Base-by-base conservation (phyloP, 2,329 filamentous ascomycete genomes). In the Pseudogymnoascus sp. region DNA sequence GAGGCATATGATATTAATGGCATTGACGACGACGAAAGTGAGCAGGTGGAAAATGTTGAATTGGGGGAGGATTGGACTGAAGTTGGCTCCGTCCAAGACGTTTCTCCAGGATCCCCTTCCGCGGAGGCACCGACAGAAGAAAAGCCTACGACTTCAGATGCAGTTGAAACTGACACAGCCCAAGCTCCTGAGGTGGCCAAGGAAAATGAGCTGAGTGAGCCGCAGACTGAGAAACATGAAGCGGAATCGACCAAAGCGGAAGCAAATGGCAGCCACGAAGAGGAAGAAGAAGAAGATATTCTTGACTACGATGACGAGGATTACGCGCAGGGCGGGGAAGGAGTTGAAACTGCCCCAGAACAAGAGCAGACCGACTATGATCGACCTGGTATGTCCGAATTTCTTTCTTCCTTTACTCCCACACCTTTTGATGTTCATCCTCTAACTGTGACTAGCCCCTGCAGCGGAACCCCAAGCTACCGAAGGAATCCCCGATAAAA, bases 241-340 rank as follows among this genome's bases (percentile, higher is more conserved):
- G 18, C 28, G 6, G 47, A 53, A 18, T 35, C 18, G 28, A 20
- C 47, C 5, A 53, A 53, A 53, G n/a, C 28, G n/a, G 47, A 53
- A 53, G 28, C n/a, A 53, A 53, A 35, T 53, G 47, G 47, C 11
- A 53, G 8, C 28, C 47, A 58, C 30, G 37, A 25, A 58, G 57
- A 61, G 47, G 64, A 70, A 39, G 68, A 72, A 39, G 68, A 72
- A n/a, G 74, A 73, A 11, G 76, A 79, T 64, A 62, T 76, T n/a
- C 74, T 78, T 66, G 78, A 79, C 62, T 82, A 80, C 66, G 78
- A 78, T 22, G 79, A 82, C 61, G 76, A 73, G n/a, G 75, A 78
- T 50, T 18, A 39, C 14, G 47, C 47, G 11, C n/a, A 14, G 6
- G 47, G 58, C 36, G 41, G 58, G 22, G 28, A 58, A 30, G 57